Base-by-base conservation (phyloP, 371 early-diverging fungal species). In the Mucor irregularis region DNA sequence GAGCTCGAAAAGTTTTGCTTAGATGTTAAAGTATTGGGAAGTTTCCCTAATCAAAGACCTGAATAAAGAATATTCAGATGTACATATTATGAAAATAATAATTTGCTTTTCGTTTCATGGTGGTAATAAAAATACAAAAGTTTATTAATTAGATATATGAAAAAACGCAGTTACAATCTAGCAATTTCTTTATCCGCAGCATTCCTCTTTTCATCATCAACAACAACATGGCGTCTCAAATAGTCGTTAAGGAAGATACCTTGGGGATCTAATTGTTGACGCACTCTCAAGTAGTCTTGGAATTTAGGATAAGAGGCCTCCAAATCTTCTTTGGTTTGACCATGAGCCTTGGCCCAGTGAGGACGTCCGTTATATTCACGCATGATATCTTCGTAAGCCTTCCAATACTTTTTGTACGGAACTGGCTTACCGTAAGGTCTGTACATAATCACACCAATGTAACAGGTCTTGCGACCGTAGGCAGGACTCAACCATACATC, bases 381-480 rank as follows among this genome's bases (percentile, higher is more conserved):
- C 94, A 93, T 90, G 31, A 92, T 88, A 35, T 81, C 71, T 66
- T 93, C 94, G 52, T 82, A 93, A 0, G 64, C 87, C 26, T 74
- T 66, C 92, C 91, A 92, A 58, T 89, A 90, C 19, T 83, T 81
- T 53, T 85, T 86, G 68, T 90, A 88, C 0, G 90, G 85, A 0
- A 91, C 87, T 2, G 86, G 77, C 34, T 69, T 71, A 33, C 83
- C 82, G 62, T 85, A 91, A 4, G 93, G 93, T 53, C 93, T 70
- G 53, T 92, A 93, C 89, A 91, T 90, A 39, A 93, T 90, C 14
- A 92, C 80, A 17, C 91, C 94, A 53, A 93, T 92, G 40, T 90
- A 91, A 53, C 92, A 90, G 1, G 88, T 84, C 37, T 86, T 82
- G 7, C 79, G 76, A 0, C 80, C 78, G 54, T 88, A 86, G 5